Conservation (phyloP, 805 yeast genomes). For the Teunomyces aglyptinius region DNA sequence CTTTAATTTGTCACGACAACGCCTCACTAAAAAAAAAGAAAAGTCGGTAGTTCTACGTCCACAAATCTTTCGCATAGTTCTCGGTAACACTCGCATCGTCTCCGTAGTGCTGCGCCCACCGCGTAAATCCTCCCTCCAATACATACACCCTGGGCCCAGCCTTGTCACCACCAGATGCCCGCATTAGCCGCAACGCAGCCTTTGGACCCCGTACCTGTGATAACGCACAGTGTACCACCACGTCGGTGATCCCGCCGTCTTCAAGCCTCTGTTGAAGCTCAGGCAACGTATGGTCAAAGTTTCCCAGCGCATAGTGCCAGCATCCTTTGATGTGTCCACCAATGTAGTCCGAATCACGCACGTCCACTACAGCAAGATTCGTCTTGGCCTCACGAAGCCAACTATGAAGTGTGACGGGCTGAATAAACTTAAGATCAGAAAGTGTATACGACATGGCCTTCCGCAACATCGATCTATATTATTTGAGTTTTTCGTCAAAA, state of each 20-base stretch:
- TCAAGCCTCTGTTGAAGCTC: slow-evolving; percentile 34
- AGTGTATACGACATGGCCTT: slow-evolving; percentile 20
- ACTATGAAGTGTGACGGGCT: slow-evolving; percentile 39
- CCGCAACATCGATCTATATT: neutral
- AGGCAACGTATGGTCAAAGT: slow-evolving; percentile 39
- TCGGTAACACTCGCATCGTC: slow-evolving; percentile 62
- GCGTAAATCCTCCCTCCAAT: slow-evolving; percentile 78
- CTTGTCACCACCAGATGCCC: slow-evolving; percentile 39
- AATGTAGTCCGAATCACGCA: slow-evolving; percentile 75
- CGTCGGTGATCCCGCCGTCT: slow-evolving; percentile 39
- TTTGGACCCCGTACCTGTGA: slow-evolving; percentile 93
- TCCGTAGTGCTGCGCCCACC: slow-evolving; percentile 81
- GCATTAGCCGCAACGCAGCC: slow-evolving; percentile 63
- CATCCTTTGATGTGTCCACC: slow-evolving; percentile 73
- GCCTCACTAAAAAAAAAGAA: neutral
- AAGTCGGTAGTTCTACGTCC: slow-evolving; percentile 20
- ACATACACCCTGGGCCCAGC: slow-evolving; percentile 55
- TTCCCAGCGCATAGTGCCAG: slow-evolving; percentile 53
- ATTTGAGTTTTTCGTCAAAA: neutral
- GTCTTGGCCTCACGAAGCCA: slow-evolving; percentile 47
- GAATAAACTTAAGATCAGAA: slow-evolving; percentile 47
- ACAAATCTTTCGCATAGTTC: slow-evolving; percentile 34
- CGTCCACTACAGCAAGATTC: slow-evolving; percentile 66
- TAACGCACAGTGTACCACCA: slow-evolving; percentile 87
- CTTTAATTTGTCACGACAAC: neutral